A percentile compares a stretch with the other conserved stretches of the same genome.
Conservation (phyloP, 768 basidiomycete species). For the Mycena indigotica region DNA sequence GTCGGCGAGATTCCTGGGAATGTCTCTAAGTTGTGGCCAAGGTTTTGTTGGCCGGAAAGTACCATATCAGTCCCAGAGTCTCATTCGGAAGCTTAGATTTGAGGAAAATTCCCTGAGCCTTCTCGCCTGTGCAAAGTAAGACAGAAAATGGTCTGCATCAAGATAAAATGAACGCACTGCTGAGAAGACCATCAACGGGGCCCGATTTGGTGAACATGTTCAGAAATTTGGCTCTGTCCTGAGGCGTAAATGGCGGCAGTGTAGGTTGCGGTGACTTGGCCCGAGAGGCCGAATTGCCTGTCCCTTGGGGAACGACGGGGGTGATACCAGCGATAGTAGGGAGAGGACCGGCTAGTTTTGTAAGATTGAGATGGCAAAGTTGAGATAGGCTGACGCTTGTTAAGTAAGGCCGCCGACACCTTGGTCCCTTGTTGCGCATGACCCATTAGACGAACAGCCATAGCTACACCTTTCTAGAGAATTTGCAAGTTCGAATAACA, state of each 20-base stretch:
- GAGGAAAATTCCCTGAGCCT: conserved; percentile 87
- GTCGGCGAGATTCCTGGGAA: conserved; percentile 86
- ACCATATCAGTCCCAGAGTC: conserved; percentile 93
- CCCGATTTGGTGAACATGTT: conserved; percentile 73
- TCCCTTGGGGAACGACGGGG: conserved; percentile 57
- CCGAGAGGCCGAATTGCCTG: conserved; percentile 50
- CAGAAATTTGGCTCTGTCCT: conserved; percentile 85
- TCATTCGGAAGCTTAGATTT: conserved; percentile 88
- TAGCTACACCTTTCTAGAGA: conserved; percentile 81
- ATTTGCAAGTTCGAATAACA: not conserved
- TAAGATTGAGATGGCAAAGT: conserved; percentile 12
- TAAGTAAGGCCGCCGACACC: conserved; percentile 59
- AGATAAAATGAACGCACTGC: conserved; percentile 48
- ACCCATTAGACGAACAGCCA: conserved; percentile 88
- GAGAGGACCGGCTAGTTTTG: conserved; percentile 73
- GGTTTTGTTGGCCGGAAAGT: not conserved
- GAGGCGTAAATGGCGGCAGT: conserved; percentile 70
- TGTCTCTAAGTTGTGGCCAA: too few species aligned
- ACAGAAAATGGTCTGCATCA: not conserved
- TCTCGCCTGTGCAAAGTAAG: conserved; percentile 59
- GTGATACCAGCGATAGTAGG: conserved; percentile 76
- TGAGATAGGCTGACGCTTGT: conserved; percentile 61
- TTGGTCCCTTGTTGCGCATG: conserved; percentile 88
- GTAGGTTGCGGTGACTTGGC: conserved; percentile 63
- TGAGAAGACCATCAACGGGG: conserved; percentile 76